Evolutionary conservation across 2,329 filamentous ascomycete genomes (phyloP).

Genomic region (Ophiobolus disseminans): DNA sequence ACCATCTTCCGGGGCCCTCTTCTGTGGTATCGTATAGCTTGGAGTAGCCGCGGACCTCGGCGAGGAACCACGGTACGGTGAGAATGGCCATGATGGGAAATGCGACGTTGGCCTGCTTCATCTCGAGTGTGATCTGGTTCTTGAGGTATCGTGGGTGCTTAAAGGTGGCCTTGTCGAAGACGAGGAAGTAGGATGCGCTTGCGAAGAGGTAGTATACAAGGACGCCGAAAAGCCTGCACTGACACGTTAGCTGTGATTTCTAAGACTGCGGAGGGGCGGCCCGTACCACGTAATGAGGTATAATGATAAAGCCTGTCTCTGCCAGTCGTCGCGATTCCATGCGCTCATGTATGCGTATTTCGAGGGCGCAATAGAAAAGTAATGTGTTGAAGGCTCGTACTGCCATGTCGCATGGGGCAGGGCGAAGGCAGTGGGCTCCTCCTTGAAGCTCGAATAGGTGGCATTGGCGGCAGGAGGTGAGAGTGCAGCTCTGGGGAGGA

Average conservation of each 20-base stretch:
- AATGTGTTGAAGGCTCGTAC: constrained; percentile 76
- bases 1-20: constrained; percentile 78
- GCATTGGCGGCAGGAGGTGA: constrained; percentile 61
- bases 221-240: constrained; percentile 80
- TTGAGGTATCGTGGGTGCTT: constrained; percentile 94
- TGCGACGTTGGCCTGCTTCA: constrained; percentile 75
- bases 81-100: constrained; percentile 84
- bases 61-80: constrained; percentile 81
- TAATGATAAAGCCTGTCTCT: constrained; percentile 75
- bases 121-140: constrained; percentile 88
- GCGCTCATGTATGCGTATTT: constrained; percentile 80
- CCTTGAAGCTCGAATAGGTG: constrained; percentile 61
- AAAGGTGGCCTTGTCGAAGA: constrained; percentile 91
- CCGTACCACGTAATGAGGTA: constrained; percentile 84
- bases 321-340: constrained; percentile 78
- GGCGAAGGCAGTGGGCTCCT: constrained; percentile 43
- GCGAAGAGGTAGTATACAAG: constrained; percentile 86
- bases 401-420: constrained; percentile 57
- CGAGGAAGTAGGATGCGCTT: constrained; percentile 80
- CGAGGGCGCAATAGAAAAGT: constrained; percentile 73
- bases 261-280: not conserved
- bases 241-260: constrained; percentile 12
- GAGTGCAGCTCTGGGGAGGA: constrained; percentile 63
- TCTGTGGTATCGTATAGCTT: constrained; percentile 84
- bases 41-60: constrained; percentile 82